These are phyloP conservation scores for Orbilia oligospora DNA, from an alignment of 2,329 filamentous ascomycete genomes.

Conservation along the genomic window DNA sequence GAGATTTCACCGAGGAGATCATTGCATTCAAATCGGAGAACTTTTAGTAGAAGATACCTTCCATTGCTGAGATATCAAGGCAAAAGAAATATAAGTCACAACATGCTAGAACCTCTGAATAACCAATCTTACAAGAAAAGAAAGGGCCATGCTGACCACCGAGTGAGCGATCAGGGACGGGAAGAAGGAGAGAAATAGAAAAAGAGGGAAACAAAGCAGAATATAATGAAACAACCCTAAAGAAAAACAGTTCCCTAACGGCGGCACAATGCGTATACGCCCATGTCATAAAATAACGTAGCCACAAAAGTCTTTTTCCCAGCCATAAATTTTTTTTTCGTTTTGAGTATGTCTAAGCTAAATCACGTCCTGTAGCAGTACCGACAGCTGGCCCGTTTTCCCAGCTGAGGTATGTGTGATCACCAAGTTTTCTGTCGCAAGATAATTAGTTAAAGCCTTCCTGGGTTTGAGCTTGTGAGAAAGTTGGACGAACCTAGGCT, in stretches of 20 bases:
- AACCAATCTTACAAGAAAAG: conserved; percentile 27
- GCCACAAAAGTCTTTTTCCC: conserved; percentile 19
- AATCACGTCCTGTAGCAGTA: conserved; percentile 67
- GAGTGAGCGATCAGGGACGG: conserved; percentile 31
- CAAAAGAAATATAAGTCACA: conserved; percentile 25
- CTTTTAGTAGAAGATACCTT: conserved; percentile 19
- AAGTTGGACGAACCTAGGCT: conserved; percentile 78
- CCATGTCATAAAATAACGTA: conserved; percentile 39
- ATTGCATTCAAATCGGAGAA: not conserved
- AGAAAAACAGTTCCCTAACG: conserved; percentile 17
- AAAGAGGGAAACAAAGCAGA: not conserved
- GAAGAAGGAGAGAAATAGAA: not conserved
- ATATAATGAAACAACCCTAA: conserved; percentile 11
- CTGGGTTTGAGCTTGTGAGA: not conserved
- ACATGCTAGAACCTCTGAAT: conserved; percentile 31
- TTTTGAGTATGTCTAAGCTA: conserved; percentile 13
- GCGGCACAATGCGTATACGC: conserved; percentile 23
- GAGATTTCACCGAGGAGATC: not conserved
- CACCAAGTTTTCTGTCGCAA: conserved; percentile 85
- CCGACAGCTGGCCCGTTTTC: conserved; percentile 77
- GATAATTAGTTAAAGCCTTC: conserved; percentile 26
- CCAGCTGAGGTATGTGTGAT: conserved; percentile 98
- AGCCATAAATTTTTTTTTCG: conserved; percentile 16
- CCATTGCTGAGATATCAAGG: conserved; percentile 18
- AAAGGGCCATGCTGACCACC: conserved; percentile 11